Base-by-base conservation (phyloP, 2,329 filamentous ascomycete genomes). In the Aspergillus transmontanensis region DNA sequence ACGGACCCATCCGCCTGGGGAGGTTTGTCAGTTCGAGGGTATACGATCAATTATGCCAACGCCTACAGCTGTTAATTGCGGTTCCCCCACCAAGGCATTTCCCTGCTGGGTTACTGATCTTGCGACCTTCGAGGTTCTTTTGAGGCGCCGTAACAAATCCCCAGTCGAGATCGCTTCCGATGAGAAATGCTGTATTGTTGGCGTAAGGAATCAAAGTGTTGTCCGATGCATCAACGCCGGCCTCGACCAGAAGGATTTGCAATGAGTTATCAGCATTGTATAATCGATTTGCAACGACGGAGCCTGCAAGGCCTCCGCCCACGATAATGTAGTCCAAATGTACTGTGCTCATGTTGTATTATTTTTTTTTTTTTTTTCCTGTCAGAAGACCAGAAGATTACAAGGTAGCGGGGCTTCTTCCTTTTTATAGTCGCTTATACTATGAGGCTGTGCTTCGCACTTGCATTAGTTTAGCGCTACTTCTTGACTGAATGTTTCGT, bases 131-230 rank as follows among this genome's bases (percentile, higher is more conserved):
- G 1, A 76, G 62, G 59, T 76, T 66, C 6, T 60, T 58, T 55
- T 78, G 75, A 5, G 73, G 73, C 2, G 67, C 66, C 3, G 74
- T 75, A 2, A 69, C 39, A 60, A 73, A 74, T 26, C 71, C 71
- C 64, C 68, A 76, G 43, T 78, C 75, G 0, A 76, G 59, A 4
- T 73, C 69, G 1, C 71, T 72, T 50, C 66, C 59, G 61, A 71
- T 65, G 14, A 78, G 56, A 11, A 62, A 48, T 21, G 68, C 45
- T 34, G 59, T 54, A 9, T 61, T 61, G 32, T 45, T 28, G 21
- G 34, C 67, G 65, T 58, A 57, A 11, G 26, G 56, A 23, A 55
- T 53, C 26, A 59, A 51, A 19, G 10, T 59, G 26, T 64, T 39
- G 58, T 59, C 19, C 43, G 60, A 63, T 2, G 61, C 66, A 57